These are phyloP conservation scores for Opeltia flavorubescens DNA, from an alignment of 495 filamentous ascomycete species.

Conservation along the genomic window DNA sequence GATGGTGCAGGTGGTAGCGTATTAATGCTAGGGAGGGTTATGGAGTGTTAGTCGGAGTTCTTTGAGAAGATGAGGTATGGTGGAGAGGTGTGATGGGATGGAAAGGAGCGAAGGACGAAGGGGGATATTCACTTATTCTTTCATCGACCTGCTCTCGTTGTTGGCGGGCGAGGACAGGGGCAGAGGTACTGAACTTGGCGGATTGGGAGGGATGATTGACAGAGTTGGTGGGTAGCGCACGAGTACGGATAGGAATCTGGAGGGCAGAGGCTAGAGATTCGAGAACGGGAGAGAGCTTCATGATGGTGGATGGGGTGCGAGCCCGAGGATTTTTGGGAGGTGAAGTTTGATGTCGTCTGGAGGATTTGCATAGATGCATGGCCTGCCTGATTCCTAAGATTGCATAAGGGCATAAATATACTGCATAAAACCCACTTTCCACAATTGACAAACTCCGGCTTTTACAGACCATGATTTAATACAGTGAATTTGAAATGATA, in stretches of 20 bases:
- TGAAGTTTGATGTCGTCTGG: not conserved
- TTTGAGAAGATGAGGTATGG: not conserved
- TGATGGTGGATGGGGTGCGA: not conserved
- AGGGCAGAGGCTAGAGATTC: conserved; percentile 33
- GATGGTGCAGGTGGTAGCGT: conserved; percentile 52
- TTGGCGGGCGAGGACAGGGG: conserved; percentile 24
- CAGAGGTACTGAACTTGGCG: conserved; percentile 30
- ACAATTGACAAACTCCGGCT: no score
- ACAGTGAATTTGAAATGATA: no score
- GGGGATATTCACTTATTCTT: conserved; percentile 34
- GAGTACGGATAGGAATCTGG: conserved; percentile 9
- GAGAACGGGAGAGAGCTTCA: conserved; percentile 28
- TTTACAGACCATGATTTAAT: no score
- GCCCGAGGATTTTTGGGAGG: no score
- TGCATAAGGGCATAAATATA: no score
- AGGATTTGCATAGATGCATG: no score
- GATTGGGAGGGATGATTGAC: not conserved
- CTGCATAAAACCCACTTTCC: no score
- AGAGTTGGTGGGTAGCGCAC: not conserved
- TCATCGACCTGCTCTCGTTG: conserved; percentile 18
- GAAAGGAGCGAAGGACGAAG: conserved; percentile 1
- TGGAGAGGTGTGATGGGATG: not conserved
- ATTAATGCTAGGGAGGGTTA: conserved; percentile 34
- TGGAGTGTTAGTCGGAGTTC: not conserved
- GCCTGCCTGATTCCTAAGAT: no score